Evolutionary conservation across 805 yeast genomes (phyloP).

Genomic region (Saturnispora sekii): DNA sequence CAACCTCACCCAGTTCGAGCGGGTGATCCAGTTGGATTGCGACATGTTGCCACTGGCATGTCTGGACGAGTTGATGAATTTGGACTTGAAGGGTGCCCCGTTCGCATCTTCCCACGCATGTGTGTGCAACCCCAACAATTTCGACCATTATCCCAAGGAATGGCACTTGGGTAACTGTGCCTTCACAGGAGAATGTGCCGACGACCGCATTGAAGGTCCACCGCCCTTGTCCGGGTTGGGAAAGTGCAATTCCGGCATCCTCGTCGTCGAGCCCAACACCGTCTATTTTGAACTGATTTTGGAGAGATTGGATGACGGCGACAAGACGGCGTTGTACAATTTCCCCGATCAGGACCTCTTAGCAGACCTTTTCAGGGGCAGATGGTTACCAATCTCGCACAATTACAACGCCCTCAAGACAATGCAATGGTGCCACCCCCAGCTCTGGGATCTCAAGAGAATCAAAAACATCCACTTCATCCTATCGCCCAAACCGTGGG

Average conservation of each 20-base stretch:
- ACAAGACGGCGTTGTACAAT: conserved; percentile 31
- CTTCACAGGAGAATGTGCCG: conserved; percentile 25
- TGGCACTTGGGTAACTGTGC: conserved; percentile 46
- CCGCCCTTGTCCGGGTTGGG: conserved; percentile 32
- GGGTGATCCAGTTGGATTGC: conserved; percentile 46
- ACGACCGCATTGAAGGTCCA: conserved; percentile 29
- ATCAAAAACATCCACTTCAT: conserved; percentile 53
- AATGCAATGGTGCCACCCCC: conserved; percentile 33
- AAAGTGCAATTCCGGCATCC: conserved; percentile 52
- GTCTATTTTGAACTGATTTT: conserved; percentile 32
- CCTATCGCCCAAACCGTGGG: conserved; percentile 53
- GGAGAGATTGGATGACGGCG: conserved; percentile 28
- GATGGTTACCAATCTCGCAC: conserved; percentile 45
- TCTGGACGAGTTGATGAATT: conserved; percentile 50
- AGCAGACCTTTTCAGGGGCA: conserved; percentile 40
- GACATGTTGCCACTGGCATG: conserved; percentile 50
- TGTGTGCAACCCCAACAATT: conserved; percentile 48
- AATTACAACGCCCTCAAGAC: conserved; percentile 51
- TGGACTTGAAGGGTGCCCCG: conserved; percentile 29
- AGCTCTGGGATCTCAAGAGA: conserved; percentile 36
- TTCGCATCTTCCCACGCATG: conserved; percentile 57
- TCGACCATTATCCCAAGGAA: conserved; percentile 42
- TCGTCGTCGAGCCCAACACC: conserved; percentile 36
- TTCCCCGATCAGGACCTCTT: conserved; percentile 52
- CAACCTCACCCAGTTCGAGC: conserved; percentile 38